phyloP scores from a whole-genome alignment of 176 grass and related monocot species.

The Thinopyrum elongatum region DNA sequence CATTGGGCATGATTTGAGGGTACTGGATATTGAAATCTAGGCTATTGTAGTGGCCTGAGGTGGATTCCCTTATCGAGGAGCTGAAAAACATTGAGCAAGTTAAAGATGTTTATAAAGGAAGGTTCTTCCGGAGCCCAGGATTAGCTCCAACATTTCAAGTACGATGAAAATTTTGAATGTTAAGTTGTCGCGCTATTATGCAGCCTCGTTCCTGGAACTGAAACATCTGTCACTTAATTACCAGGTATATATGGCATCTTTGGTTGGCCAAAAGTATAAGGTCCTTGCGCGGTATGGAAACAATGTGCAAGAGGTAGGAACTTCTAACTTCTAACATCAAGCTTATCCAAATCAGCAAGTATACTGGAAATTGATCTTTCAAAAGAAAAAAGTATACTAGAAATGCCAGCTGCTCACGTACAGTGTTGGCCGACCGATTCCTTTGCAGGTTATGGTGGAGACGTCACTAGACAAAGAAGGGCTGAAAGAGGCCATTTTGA shows the following conservation, averaged over 20 bases:
- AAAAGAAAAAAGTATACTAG: not conserved
- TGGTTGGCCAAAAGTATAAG: constrained; percentile 72
- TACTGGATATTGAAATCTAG: not conserved
- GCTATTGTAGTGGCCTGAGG: constrained; percentile 80
- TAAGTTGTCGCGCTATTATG: not conserved
- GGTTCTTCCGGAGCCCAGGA: constrained; percentile 80
- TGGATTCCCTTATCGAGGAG: constrained; percentile 82
- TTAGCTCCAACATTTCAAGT: constrained; percentile 94
- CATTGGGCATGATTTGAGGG: not conserved
- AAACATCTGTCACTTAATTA: not conserved
- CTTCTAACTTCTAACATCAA: not conserved
- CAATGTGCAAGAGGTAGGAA: constrained; percentile 83
- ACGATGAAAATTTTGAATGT: not conserved
- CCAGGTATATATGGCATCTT: constrained; percentile 91
- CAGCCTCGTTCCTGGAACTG: not conserved
- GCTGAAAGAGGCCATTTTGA: constrained; percentile 59
- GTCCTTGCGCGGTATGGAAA: constrained; percentile 87
- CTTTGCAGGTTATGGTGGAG: constrained; percentile 71
- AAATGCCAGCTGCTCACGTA: not conserved
- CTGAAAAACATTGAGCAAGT: constrained; percentile 69
- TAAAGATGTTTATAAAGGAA: constrained; percentile 74
- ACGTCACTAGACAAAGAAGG: constrained; percentile 68
- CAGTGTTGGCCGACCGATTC: not conserved
- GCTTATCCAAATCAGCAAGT: not conserved
- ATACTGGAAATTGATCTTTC: not conserved